These are phyloP conservation scores for Cladochytrium replicatum DNA, from an alignment of 192 early-diverging fungal genomes.

Conservation along the genomic window DNA sequence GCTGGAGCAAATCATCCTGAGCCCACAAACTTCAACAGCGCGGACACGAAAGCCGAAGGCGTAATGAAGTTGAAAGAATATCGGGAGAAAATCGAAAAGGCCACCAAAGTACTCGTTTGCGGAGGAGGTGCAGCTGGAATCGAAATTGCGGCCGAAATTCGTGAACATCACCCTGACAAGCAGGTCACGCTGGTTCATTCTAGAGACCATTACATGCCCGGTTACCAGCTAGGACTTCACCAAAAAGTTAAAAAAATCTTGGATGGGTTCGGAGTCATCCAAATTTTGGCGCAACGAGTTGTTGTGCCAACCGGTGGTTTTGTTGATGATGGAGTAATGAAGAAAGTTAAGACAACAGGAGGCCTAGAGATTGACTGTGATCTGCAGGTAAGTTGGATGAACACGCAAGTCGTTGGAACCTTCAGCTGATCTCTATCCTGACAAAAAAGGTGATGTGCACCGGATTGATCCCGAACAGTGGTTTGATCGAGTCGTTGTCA, in stretches of 20 bases:
- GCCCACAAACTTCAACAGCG: slow-evolving; percentile 34
- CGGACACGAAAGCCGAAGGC: slow-evolving; percentile 33
- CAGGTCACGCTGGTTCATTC: slow-evolving; percentile 60
- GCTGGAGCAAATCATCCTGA: slow-evolving; percentile 41
- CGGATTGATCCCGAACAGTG: slow-evolving; percentile 63
- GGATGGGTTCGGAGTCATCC: slow-evolving; percentile 33
- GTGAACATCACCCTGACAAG: slow-evolving; percentile 44
- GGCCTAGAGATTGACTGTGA: slow-evolving; percentile 28
- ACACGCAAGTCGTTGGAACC: too few species aligned
- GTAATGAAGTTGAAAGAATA: slow-evolving; percentile 28
- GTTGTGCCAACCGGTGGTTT: slow-evolving; percentile 54
- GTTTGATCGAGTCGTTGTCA: slow-evolving; percentile 41
- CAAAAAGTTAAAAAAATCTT: slow-evolving; percentile 45
- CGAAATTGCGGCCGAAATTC: slow-evolving; percentile 70
- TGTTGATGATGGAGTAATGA: slow-evolving; percentile 31
- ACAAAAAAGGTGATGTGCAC: slow-evolving; percentile 58
- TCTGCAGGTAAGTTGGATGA: slow-evolving; percentile 9
- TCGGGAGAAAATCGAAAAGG: slow-evolving; percentile 44
- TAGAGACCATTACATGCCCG: slow-evolving; percentile 44
- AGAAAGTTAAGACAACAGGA: slow-evolving; percentile 28
- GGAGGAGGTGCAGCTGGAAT: slow-evolving; percentile 71
- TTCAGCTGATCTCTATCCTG: slow-evolving; percentile 26
- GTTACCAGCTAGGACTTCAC: slow-evolving; percentile 46
- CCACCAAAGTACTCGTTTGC: slow-evolving; percentile 52
- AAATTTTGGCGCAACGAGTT: slow-evolving; percentile 47